These are phyloP conservation scores for Flaveria trinervia DNA, from an alignment of 129 eudicot species.

Conservation along the genomic window DNA sequence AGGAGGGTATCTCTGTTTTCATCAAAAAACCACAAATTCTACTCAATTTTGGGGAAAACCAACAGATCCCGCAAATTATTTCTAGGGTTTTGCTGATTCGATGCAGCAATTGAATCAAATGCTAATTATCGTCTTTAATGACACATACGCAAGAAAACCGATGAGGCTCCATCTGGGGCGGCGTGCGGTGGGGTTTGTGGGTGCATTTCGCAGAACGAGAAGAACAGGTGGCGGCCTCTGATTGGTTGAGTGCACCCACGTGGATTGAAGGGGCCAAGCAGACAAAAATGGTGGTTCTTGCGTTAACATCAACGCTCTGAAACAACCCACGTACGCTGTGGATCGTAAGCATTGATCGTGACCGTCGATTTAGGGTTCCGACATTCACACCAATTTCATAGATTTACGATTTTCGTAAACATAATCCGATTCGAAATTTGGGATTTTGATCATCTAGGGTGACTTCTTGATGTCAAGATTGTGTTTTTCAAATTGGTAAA, in stretches of 20 bases:
- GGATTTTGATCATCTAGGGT: neutral
- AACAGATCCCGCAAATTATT: slow-evolving; percentile 24
- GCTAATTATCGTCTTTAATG: slow-evolving; percentile 7
- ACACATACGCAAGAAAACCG: slow-evolving; percentile 11
- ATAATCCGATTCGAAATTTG: neutral
- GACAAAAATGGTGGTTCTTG: neutral
- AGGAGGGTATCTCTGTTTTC: slow-evolving; percentile 28
- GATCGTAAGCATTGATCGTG: neutral
- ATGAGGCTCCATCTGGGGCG: slow-evolving; percentile 22
- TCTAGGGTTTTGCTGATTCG: slow-evolving; percentile 30
- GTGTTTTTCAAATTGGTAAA: neutral
- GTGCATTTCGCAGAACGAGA: slow-evolving; percentile 24
- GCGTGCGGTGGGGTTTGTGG: neutral
- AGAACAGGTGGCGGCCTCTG: slow-evolving; percentile 6
- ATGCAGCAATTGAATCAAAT: slow-evolving; percentile 9
- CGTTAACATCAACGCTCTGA: neutral
- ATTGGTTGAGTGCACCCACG: slow-evolving; percentile 28
- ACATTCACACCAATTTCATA: neutral
- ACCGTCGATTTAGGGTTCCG: neutral
- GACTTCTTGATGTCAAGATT: neutral
- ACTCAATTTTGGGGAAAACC: neutral
- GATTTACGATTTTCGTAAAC: neutral
- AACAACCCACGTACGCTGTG: neutral
- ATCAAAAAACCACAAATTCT: slow-evolving; percentile 11
- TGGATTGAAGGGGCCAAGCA: slow-evolving; percentile 6